Evolutionary conservation across 768 basidiomycete species (phyloP), one percentile per base, ranked within the genome.

Genomic region (Dacryopinax primogenitus): DNA sequence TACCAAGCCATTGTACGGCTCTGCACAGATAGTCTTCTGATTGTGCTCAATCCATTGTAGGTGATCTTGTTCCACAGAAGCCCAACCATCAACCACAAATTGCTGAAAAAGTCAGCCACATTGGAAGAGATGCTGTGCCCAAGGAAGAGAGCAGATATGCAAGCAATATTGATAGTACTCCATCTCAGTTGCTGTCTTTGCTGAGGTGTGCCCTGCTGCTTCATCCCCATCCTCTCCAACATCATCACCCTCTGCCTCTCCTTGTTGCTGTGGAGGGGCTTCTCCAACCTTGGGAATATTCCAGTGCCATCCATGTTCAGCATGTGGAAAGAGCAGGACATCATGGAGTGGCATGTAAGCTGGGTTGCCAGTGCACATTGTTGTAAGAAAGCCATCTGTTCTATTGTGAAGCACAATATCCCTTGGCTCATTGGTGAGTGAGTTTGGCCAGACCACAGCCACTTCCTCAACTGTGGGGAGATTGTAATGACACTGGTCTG

Each of bases 11-110:
- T n/a, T n/a, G n/a, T n/a, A n/a, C n/a, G n/a, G n/a, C n/a, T n/a
- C n/a, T n/a, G n/a, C n/a, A n/a, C 62, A 63, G 13, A 66, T 33
- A 12, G 62, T 63, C 30, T 3, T 36, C 35, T 66, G 65, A 2
- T 66, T 64, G 33, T 64, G 11, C 33, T 37, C 33, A 13, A 66
- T 4, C 65, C 65, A 66, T 0, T 39, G 23, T 1, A 66, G 28
- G 23, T 33, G 1, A 16, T 30, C 34, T 58, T 66, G 65, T 16
- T 66, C 65, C 1, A 35, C 37, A 11, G 6, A 23, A 13, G 65
- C 65, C 65, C 65, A 66, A 16, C n/a, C 62, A 65, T 66, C 65
- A 0, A 66, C 65, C 30, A 63, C 28, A 58, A 11, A 34, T 28
- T 66, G 65, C 2, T 63, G 65, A 23, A 33, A 28, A 6, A 63